Evolutionary conservation across 139 green algal species (phyloP).

Genomic region (Chlamydomonas sp.): DNA sequence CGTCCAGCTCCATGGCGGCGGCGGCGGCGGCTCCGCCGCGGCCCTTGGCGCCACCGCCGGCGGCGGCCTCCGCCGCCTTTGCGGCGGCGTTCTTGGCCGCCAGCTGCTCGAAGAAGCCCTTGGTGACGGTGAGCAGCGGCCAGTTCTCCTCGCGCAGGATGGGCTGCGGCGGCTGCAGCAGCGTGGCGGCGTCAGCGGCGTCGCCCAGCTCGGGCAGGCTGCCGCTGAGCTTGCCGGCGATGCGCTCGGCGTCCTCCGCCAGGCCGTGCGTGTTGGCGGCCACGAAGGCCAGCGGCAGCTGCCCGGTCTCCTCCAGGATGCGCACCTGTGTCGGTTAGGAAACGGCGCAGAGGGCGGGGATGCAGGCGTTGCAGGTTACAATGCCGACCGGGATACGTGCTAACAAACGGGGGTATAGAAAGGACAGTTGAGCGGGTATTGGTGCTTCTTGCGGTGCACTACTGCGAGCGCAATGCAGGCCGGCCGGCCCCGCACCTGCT

Average conservation of each 20-base stretch:
- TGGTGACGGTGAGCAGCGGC: slow-evolving; percentile 96
- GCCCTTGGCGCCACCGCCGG: slow-evolving; percentile 16
- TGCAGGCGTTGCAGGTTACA: not conserved
- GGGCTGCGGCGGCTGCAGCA: slow-evolving; percentile 62
- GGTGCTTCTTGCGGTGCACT: no score
- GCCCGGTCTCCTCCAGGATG: slow-evolving; percentile 94
- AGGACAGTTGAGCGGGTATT: no score
- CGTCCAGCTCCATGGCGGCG: slow-evolving; percentile 64
- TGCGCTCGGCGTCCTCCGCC: slow-evolving; percentile 61
- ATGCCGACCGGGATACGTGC: no score
- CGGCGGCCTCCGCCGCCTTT: not conserved
- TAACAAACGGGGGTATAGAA: no score
- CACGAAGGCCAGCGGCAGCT: slow-evolving; percentile 92
- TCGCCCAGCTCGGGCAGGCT: slow-evolving; percentile 37
- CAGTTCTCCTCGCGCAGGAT: slow-evolving; percentile 92
- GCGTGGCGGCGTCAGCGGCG: not conserved
- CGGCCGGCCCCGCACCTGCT: slow-evolving; percentile 59
- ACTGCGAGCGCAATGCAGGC: no score
- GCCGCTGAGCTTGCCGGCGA: slow-evolving; percentile 52
- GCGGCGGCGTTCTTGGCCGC: slow-evolving; percentile 70
- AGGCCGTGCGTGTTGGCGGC: slow-evolving; percentile 91
- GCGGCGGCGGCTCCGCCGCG: slow-evolving; percentile 44
- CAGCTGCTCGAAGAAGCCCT: slow-evolving; percentile 97
- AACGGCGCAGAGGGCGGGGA: not conserved
- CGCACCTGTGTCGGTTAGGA: slow-evolving; percentile 48